These are phyloP conservation scores for Kazachstania martiniae DNA, from an alignment of 805 yeast species.

Conservation along the genomic window DNA sequence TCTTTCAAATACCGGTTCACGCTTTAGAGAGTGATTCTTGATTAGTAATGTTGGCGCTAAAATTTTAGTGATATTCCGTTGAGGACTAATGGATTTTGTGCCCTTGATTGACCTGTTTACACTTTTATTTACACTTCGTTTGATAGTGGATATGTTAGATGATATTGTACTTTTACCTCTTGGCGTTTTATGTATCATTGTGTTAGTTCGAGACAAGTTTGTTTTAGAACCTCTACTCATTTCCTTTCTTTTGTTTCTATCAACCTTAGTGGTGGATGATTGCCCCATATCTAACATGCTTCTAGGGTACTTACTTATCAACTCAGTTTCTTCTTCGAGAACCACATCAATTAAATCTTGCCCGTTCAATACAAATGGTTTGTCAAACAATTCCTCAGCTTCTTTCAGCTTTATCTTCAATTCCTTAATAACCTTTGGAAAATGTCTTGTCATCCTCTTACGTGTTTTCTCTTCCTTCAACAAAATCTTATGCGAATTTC, in stretches of 20 bases:
- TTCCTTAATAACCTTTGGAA: conserved; percentile 52
- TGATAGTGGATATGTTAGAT: background rate
- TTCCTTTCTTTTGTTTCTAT: background rate
- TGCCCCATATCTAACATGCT: conserved; percentile 15
- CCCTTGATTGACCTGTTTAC: conserved; percentile 6
- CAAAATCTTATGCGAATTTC: conserved; percentile 69
- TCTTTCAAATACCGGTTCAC: conserved; percentile 7
- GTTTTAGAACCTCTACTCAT: background rate
- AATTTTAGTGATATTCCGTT: conserved; percentile 4
- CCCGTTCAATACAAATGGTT: conserved; percentile 27
- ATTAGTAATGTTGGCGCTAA: conserved; percentile 10
- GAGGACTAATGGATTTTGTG: conserved; percentile 10
- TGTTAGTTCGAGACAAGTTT: background rate
- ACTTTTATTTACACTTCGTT: background rate
- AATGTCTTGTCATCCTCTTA: conserved; percentile 49
- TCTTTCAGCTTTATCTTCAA: conserved; percentile 37
- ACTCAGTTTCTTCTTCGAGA: conserved; percentile 24
- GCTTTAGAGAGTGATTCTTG: conserved; percentile 4
- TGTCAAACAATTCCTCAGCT: conserved; percentile 36
- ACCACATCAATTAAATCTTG: conserved; percentile 21
- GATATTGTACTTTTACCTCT: background rate
- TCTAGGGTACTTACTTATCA: conserved; percentile 24
- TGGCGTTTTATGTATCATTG: background rate
- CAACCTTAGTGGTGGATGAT: too few species aligned
- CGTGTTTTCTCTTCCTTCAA: conserved; percentile 72